phyloP scores from a whole-genome alignment of 768 basidiomycete species.

The Xerocomus brunneocitrinus region DNA sequence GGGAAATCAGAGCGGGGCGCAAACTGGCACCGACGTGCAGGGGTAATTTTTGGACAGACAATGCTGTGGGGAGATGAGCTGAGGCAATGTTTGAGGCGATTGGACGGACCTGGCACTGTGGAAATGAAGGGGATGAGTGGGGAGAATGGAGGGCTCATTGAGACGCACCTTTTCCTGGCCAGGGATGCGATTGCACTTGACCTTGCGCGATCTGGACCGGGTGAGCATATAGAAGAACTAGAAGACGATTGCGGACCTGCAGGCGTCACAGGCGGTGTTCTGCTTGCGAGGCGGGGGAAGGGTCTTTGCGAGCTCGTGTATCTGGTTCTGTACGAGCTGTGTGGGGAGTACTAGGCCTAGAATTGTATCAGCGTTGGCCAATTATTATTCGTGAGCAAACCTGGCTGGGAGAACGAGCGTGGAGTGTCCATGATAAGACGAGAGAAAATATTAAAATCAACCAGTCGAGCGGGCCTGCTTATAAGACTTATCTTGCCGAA shows the following conservation, averaged over 20 bases:
- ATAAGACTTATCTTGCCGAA: constrained; percentile 17
- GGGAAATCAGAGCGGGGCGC: constrained; percentile 14
- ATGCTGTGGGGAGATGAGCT: constrained; percentile 45
- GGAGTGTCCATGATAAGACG: constrained; percentile 27
- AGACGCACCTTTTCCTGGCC: constrained; percentile 72
- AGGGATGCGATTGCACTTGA: constrained; percentile 80
- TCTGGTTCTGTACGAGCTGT: constrained; percentile 72
- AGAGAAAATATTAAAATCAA: constrained; percentile 15
- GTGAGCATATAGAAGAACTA: constrained; percentile 2
- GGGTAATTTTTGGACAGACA: constrained; percentile 85
- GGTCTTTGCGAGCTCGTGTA: constrained; percentile 75
- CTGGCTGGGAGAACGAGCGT: constrained; percentile 34
- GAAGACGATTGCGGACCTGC: constrained; percentile 49
- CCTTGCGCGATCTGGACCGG: constrained; percentile 66
- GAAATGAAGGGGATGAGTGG: constrained; percentile 16
- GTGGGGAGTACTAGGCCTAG: constrained; percentile 60
- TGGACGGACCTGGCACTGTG: constrained; percentile 61
- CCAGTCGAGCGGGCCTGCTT: too few relatives aligned
- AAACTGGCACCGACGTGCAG: constrained; percentile 69
- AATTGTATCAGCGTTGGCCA: not conserved
- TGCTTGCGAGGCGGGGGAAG: constrained; percentile 85
- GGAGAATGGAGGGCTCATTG: constrained; percentile 5
- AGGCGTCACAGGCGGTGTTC: constrained; percentile 91
- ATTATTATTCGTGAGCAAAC: constrained; percentile 6
- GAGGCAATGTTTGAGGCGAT: constrained; percentile 11